These are phyloP conservation scores for Sideroxylon spinosum DNA, from an alignment of 179 eudicot species.

Conservation along the genomic window DNA sequence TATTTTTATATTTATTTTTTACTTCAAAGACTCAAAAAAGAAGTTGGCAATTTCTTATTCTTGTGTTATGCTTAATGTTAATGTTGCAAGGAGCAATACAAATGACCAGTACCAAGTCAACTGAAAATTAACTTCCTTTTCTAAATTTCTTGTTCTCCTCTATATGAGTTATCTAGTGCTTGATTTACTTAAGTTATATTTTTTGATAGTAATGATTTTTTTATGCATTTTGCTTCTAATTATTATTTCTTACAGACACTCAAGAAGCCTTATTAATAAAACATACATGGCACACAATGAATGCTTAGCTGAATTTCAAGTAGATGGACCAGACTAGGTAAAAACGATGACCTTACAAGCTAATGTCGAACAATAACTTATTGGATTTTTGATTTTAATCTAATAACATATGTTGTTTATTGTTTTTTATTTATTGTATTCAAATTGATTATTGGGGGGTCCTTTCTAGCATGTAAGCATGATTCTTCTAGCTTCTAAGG, in stretches of 20 bases:
- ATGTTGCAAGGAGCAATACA: conserved; percentile 88
- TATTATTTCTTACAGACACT: conserved; percentile 58
- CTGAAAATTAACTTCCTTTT: conserved; percentile 11
- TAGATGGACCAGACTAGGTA: too few species aligned
- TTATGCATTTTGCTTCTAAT: conserved; percentile 6
- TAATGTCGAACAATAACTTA: too few species aligned
- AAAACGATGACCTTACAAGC: too few species aligned
- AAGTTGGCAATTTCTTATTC: conserved; percentile 96
- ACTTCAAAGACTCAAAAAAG: conserved; percentile 71
- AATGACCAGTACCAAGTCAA: conserved; percentile 92
- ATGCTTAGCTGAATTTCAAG: too few species aligned
- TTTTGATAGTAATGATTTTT: not conserved
- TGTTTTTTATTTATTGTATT: conserved; percentile 1
- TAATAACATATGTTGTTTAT: not conserved
- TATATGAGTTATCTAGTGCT: not conserved
- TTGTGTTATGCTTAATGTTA: too few species aligned
- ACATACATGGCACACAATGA: too few species aligned
- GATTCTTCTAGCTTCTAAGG: conserved; percentile 94
- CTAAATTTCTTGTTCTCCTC: not conserved
- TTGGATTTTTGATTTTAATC: too few species aligned
- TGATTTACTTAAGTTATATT: not conserved
- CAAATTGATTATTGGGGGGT: not conserved
- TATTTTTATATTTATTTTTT: conserved; percentile 11
- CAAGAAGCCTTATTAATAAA: conserved; percentile 54
- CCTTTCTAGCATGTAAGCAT: conserved; percentile 61